phyloP scores from a whole-genome alignment of 192 early-diverging fungal species.

The Entomortierella chlamydospora region DNA sequence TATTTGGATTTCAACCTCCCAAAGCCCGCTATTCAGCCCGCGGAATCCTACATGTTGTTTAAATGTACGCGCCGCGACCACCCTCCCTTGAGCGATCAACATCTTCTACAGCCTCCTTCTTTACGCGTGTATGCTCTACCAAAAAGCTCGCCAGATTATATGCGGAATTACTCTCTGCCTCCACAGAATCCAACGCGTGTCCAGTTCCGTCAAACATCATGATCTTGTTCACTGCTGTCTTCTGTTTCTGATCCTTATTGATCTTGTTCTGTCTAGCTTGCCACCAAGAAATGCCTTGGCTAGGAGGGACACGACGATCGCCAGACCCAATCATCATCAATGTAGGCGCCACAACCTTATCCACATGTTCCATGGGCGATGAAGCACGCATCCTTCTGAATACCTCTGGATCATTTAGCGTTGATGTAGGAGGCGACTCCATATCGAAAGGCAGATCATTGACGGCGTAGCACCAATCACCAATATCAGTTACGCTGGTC shows the following conservation, averaged over 20 bases:
- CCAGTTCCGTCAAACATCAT: constrained; percentile 69
- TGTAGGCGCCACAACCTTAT: constrained; percentile 69
- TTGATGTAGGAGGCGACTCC: constrained; percentile 63
- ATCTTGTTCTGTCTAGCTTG: constrained; percentile 54
- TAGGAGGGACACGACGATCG: constrained; percentile 81
- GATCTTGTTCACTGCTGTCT: constrained; percentile 50
- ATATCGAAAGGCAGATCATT: constrained; percentile 65
- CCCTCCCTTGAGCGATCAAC: constrained; percentile 28
- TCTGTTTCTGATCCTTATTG: constrained; percentile 38
- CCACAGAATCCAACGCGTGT: constrained; percentile 68
- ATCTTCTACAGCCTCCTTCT: neutral
- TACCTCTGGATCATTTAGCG: constrained; percentile 62
- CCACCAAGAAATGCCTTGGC: constrained; percentile 66
- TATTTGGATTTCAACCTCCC: too few relatives aligned
- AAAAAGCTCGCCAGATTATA: constrained; percentile 39
- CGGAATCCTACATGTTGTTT: too few relatives aligned
- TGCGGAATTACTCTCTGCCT: constrained; percentile 65
- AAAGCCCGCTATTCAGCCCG: too few relatives aligned
- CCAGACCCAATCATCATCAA: constrained; percentile 73
- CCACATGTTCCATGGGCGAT: constrained; percentile 69
- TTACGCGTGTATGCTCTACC: constrained; percentile 40
- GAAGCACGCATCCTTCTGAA: constrained; percentile 67
- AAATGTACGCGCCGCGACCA: constrained; percentile 36
- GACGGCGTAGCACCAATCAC: constrained; percentile 81
- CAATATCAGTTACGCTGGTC: constrained; percentile 72